Base-by-base conservation (phyloP, 2,329 filamentous ascomycete species). In the Pestalotiopsis sp. region DNA sequence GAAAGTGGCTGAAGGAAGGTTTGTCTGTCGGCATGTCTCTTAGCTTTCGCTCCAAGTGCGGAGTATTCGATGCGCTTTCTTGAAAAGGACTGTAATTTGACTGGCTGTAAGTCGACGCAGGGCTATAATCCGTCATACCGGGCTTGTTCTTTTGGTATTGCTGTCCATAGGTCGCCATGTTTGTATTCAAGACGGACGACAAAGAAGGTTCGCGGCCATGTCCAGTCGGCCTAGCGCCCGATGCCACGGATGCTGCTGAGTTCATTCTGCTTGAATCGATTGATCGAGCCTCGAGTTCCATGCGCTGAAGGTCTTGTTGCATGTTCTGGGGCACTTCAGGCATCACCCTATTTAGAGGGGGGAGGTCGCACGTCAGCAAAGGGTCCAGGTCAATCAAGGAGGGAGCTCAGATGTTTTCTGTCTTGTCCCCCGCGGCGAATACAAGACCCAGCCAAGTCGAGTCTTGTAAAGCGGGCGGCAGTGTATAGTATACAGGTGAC, bases 241-340 rank as follows among this genome's bases (percentile, higher is more conserved):
- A 60, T 74, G 71, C 75, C 76, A 70, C 77, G 73, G 71, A 75
- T 69, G 68, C 73, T 67, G 23, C 66, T 73, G 71, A 75, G 73
- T 74, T 75, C 72, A 70, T 74, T 74, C 79, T 78, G 75, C 75
- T 75, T 49, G 73, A 73, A 62, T 78, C 81, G 77, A 81, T 82
- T 81, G 84, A 87, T 83, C 81, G 83, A 70, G 92, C 92, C 84
- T 94, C 91, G 70, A 94, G 87, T 85, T 98, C 95, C 84, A 99
- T 90, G 80, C 95, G 91, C 77, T 95, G 93, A 73, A 99, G 89
- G 82, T 93, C 95, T 77, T 97, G 92, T 83, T 97, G 94, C 89
- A 99, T 98, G 82, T 97, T 95, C 82, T 95, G 93, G 74, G 95
- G 94, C 73, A 98, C 94, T 86, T 98, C 94, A 79, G 94, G 93